phyloP scores from a whole-genome alignment of 2,329 filamentous ascomycete genomes.

The Pestalotiopsis sp. region DNA sequence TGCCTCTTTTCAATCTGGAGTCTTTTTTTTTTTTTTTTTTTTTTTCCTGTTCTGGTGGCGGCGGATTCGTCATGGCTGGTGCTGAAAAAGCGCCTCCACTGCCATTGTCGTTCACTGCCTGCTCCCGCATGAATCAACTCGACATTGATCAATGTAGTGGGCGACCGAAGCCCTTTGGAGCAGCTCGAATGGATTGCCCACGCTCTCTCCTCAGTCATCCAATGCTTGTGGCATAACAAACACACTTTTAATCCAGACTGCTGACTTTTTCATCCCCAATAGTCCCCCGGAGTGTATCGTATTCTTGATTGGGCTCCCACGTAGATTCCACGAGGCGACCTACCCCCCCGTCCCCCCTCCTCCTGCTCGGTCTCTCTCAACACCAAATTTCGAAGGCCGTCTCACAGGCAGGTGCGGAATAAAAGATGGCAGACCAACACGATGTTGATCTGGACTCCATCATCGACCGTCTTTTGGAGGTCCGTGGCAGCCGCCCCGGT shows the following conservation, averaged over 20 bases:
- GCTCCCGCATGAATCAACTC: background rate
- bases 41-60: background rate
- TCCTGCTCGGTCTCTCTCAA: conserved; percentile 25
- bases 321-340: conserved; percentile 13
- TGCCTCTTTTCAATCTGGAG: conserved; percentile 18
- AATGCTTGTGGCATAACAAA: background rate
- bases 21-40: conserved; percentile 13
- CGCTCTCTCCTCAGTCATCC: background rate
- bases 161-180: background rate
- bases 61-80: background rate
- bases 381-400: conserved; percentile 39
- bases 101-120: background rate
- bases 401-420: conserved; percentile 43
- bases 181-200: background rate
- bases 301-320: conserved; percentile 16
- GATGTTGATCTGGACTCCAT: conserved; percentile 99
- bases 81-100: background rate
- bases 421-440: conserved; percentile 66
- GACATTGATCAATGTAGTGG: background rate
- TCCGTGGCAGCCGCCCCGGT: conserved; percentile 94
- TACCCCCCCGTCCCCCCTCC: conserved; percentile 13
- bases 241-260: background rate
- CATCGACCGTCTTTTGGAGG: conserved; percentile 97
- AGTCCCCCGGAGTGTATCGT: conserved; percentile 18
- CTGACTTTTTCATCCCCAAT: conserved; percentile 1